phyloP scores from a whole-genome alignment of 306 rosid genomes.

The Begonia loranthoides region DNA sequence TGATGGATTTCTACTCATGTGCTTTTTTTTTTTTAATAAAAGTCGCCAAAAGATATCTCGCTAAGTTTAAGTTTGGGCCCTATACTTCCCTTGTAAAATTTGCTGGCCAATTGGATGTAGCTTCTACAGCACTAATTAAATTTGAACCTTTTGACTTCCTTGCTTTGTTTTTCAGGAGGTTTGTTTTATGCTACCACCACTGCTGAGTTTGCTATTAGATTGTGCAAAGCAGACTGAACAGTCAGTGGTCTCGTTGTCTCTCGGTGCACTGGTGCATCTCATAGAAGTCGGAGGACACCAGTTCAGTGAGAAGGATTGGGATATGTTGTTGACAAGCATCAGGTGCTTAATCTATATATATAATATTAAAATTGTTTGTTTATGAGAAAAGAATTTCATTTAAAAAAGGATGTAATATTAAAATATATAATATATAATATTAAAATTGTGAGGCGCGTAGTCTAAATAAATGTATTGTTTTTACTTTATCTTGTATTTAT shows the following conservation, averaged over 20 bases:
- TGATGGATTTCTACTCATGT: too few relatives aligned
- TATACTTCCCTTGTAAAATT: too few relatives aligned
- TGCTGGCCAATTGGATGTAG: constrained; percentile 3
- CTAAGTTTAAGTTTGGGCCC: too few relatives aligned
- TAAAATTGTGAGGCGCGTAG: too few relatives aligned
- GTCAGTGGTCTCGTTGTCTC: constrained; percentile 91
- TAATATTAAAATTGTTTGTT: neutral
- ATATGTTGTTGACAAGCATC: constrained; percentile 80
- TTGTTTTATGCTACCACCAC: constrained; percentile 92
- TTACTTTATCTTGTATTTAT: too few relatives aligned
- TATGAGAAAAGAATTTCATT: neutral
- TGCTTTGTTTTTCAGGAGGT: constrained; percentile 63
- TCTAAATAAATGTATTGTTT: too few relatives aligned
- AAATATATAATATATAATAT: too few relatives aligned
- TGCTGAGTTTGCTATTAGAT: constrained; percentile 82
- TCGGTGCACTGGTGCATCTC: constrained; percentile 94
- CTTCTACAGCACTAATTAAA: too few relatives aligned
- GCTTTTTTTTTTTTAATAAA: too few relatives aligned
- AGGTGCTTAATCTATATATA: constrained; percentile 30
- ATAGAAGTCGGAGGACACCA: constrained; percentile 99
- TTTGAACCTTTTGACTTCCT: too few relatives aligned
- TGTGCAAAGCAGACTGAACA: constrained; percentile 98
- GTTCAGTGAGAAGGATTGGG: constrained; percentile 89
- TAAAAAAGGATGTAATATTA: too few relatives aligned
- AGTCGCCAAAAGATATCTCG: too few relatives aligned